Conservation (phyloP, 768 basidiomycete species). For the Tulasnella sp. region DNA sequence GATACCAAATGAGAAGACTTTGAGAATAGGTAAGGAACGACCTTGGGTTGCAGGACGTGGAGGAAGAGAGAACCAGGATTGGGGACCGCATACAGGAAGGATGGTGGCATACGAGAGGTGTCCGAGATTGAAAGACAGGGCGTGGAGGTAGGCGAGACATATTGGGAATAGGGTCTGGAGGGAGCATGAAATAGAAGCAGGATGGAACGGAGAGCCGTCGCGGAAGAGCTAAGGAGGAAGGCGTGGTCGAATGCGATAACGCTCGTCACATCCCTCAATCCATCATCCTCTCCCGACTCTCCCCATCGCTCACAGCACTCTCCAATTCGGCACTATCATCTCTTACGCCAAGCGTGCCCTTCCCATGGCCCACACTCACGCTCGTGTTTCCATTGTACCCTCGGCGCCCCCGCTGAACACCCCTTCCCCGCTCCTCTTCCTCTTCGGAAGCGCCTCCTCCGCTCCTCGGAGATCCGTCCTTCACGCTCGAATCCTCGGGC, state of each 20-base stretch:
- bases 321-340: conserved; percentile 22
- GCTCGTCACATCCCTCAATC: neutral
- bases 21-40: neutral
- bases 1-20: neutral
- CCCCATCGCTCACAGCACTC: conserved; percentile 20
- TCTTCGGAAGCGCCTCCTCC: neutral
- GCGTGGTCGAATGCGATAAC: neutral
- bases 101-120: neutral
- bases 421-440: conserved; percentile 12
- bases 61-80: neutral
- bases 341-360: neutral
- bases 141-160: neutral
- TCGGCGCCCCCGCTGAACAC: neutral
- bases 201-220: neutral
- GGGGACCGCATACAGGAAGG: neutral
- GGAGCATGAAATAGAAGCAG: neutral
- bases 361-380: neutral
- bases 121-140: neutral
- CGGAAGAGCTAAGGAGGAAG: neutral
- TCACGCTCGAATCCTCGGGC: neutral
- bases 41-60: neutral
- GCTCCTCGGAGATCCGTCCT: conserved; percentile 12
- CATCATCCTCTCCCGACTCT: conserved; percentile 23
- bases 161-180: neutral
- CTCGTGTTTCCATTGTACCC: neutral